Evolutionary conservation across 1,139 yeast genomes (phyloP), one percentile per base, ranked within the genome.

Genomic region (Yamadazyma friedrichii): DNA sequence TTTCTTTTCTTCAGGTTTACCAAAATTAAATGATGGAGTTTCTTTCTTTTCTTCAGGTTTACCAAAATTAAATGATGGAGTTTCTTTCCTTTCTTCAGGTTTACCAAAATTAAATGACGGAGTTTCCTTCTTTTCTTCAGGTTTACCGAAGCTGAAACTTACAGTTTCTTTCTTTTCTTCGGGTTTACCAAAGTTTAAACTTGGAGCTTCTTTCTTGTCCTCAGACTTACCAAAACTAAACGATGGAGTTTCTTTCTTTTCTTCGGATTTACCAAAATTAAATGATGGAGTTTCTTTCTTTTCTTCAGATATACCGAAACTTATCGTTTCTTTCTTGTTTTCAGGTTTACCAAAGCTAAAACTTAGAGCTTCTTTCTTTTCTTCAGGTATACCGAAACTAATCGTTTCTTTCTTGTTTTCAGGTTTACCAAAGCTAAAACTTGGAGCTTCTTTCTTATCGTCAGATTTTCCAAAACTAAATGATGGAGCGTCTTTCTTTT

Each of bases 21-120:
- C 51, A 41, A 40, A 39, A 15, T 66, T 56, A 51, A 61, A 39
- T 13, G 45, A 34, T 33, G 53, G 42, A 30, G 45, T 42, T 11
- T 31, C 16, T n/a, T 44, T 39, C 11, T 42, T 17, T 15, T 40
- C 41, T 17, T 28, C 38, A 2, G 38, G 17, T 13, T 35, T 35
- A 15, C 45, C 52, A 41, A 41, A 40, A 15, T 66, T 56, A 52
- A 62, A 40, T 15, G 46, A 31, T 33, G 54, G 44, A 28, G 44
- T 41, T 6, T 30, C 22, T 11, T 27, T 33, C 15, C 15, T 15
- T 20, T 40, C 41, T 17, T 28, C 38, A 3, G 38, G 12, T 20
- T 35, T 35, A 13, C 45, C 52, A 41, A 41, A 40, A 15, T 66
- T 56, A 51, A 62, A 40, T 15, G 46, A 31, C 32, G 54, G 44